These are phyloP conservation scores for Crataegus laevigata DNA, from an alignment of 306 rosid species.

Conservation along the genomic window DNA sequence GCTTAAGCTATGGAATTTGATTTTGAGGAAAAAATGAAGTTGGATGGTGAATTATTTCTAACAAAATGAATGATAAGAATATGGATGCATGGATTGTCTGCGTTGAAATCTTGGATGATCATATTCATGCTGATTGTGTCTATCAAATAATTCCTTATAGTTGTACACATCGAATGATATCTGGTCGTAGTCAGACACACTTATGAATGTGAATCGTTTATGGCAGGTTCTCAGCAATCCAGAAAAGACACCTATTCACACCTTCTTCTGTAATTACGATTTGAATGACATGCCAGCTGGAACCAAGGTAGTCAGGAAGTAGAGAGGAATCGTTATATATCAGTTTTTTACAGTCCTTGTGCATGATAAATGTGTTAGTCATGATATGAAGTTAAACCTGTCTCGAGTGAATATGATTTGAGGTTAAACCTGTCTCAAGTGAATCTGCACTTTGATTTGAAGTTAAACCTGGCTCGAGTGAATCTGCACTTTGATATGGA, in stretches of 20 bases:
- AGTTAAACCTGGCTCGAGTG: background rate
- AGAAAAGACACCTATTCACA: constrained; percentile 82
- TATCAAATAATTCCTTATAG: constrained; percentile 5
- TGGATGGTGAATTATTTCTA: background rate
- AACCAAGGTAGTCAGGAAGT: constrained; percentile 54
- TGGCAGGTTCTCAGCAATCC: constrained; percentile 93
- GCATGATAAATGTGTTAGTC: background rate
- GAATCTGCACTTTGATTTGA: background rate
- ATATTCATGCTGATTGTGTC: background rate
- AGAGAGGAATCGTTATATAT: background rate
- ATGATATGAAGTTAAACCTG: background rate
- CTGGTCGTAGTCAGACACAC: constrained; percentile 5
- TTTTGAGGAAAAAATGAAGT: background rate
- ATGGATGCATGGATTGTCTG: background rate
- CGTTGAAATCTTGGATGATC: no score
- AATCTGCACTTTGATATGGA: background rate
- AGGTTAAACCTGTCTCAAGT: background rate
- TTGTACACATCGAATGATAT: background rate
- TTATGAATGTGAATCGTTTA: constrained; percentile 13
- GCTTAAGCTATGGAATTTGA: background rate
- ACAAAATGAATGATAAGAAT: background rate
- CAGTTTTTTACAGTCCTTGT: background rate
- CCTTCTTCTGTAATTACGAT: constrained; percentile 79
- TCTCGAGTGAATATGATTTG: background rate
- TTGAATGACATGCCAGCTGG: constrained; percentile 88